These are phyloP conservation scores for Rhodotorula toruloides DNA, from an alignment of 768 basidiomycete genomes.

Conservation along the genomic window DNA sequence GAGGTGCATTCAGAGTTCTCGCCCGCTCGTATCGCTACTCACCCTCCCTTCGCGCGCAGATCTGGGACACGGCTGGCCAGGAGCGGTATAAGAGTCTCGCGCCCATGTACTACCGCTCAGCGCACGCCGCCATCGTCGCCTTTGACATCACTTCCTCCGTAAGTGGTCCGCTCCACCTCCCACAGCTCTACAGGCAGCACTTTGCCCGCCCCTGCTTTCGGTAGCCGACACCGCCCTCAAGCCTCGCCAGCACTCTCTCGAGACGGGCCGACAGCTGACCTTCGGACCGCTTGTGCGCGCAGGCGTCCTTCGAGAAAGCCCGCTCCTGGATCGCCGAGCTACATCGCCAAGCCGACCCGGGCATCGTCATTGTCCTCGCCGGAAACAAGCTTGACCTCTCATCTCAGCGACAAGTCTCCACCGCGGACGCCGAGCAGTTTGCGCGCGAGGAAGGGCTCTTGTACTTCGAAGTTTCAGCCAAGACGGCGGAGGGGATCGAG, in stretches of 20 bases:
- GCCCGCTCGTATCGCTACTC: background rate
- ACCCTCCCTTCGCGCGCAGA: constrained; percentile 14
- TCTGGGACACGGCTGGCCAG: constrained; percentile 88
- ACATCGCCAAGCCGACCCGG: constrained; percentile 94
- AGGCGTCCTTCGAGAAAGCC: constrained; percentile 86
- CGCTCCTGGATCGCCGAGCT: constrained; percentile 94
- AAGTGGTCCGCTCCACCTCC: constrained; percentile 1
- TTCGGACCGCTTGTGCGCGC: background rate
- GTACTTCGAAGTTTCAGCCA: constrained; percentile 89
- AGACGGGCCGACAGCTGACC: background rate
- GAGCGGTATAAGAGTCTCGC: constrained; percentile 86
- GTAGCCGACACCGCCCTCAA: too few species aligned
- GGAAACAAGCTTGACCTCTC: constrained; percentile 91
- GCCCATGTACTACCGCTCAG: constrained; percentile 95
- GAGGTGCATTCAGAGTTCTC: constrained; percentile 59
- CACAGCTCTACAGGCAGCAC: background rate
- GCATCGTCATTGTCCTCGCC: constrained; percentile 90
- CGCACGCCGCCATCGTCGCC: constrained; percentile 87
- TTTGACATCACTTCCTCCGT: constrained; percentile 87
- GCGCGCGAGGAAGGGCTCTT: constrained; percentile 86
- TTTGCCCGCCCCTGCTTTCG: background rate
- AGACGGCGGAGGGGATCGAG: constrained; percentile 76
- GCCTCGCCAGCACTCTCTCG: background rate
- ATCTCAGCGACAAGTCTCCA: constrained; percentile 31
- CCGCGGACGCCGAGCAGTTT: constrained; percentile 83